Base-by-base conservation (phyloP, 2,329 filamentous ascomycete genomes). In the Cladophialophora psammophila region DNA sequence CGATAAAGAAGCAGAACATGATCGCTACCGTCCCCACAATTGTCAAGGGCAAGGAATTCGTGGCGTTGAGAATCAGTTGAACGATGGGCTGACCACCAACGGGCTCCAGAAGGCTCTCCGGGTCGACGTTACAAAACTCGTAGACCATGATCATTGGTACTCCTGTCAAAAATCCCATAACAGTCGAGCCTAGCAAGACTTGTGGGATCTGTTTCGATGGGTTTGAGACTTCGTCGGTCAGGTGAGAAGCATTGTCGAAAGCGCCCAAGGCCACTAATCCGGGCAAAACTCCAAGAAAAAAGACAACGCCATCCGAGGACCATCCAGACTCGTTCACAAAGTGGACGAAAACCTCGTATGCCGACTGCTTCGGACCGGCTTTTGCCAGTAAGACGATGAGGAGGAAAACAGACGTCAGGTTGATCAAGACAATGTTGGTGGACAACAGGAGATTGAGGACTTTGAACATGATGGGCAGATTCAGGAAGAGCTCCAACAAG, bases 381-480 rank as follows among this genome's bases (percentile, higher is more conserved):
- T 56, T 59, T 1, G 57, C 70, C 8, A 79, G 70, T 35, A 78
- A 50, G 1, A 74, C 67, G 42, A 77, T 68, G 7, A 77, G 32
- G 12, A 74, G 61, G 18, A 45, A 66, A 8, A 75, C 69, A n/a
- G 13, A n/a, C 2, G 73, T 34, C 32, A 69, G 69, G 4, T 60
- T 64, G 13, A 45, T 72, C 45, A 60, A 65, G 61, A 64, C 53
- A 1, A 63, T 48, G n/a, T 57, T 18, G 13, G n/a, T 32, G 20
- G 45, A 38, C 8, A 74, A 20, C 8, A 68, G 9, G 15, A 52
- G 57, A 32, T 68, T 66, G 8, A 59, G n/a, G 15, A 48, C 34
- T 2, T 67, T 69, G 31, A 74, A 58, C 0, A 58, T 36, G 12
- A 45, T 34, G 9, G 65, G 61, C 3, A 67, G 26, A 4, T 72